A percentile compares a stretch with the other conserved stretches of the same genome.
phyloP scores from a whole-genome alignment of 306 rosid genomes.

The Heteromeles arbutifolia region DNA sequence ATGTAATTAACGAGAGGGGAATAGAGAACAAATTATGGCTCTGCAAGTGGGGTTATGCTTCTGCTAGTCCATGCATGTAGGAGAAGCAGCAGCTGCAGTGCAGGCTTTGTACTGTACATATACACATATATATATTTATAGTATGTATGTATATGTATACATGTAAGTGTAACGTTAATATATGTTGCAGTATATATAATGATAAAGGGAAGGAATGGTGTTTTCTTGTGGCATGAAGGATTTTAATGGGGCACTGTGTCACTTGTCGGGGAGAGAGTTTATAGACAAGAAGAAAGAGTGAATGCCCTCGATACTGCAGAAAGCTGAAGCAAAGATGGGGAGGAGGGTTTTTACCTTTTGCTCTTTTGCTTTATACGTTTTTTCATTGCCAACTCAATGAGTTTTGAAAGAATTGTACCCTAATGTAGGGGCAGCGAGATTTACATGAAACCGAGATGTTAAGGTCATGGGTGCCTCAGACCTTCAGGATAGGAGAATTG shows the following conservation, averaged over 20 bases:
- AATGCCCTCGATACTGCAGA: conserved; percentile 41
- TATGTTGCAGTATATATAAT: conserved; percentile 14
- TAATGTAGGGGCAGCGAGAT: neutral
- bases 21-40: conserved; percentile 4
- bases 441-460: too few species aligned
- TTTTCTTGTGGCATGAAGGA: conserved; percentile 28
- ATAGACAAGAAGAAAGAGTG: neutral
- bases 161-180: conserved; percentile 1
- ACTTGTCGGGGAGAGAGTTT: conserved; percentile 6
- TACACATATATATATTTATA: too few species aligned
- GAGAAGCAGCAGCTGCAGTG: neutral
- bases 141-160: neutral
- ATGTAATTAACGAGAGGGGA: conserved; percentile 5
- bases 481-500: too few species aligned
- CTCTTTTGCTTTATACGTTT: conserved; percentile 10
- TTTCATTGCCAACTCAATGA: neutral
- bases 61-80: conserved; percentile 31
- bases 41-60: conserved; percentile 2
- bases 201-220: conserved; percentile 13
- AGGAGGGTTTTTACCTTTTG: neutral
- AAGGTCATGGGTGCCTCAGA: too few species aligned
- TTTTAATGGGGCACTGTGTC: conserved; percentile 14
- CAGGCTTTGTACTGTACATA: neutral
- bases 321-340: conserved; percentile 29
- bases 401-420: neutral